Base-by-base conservation (phyloP, 805 yeast genomes). In the Monosporozyma unispora region DNA sequence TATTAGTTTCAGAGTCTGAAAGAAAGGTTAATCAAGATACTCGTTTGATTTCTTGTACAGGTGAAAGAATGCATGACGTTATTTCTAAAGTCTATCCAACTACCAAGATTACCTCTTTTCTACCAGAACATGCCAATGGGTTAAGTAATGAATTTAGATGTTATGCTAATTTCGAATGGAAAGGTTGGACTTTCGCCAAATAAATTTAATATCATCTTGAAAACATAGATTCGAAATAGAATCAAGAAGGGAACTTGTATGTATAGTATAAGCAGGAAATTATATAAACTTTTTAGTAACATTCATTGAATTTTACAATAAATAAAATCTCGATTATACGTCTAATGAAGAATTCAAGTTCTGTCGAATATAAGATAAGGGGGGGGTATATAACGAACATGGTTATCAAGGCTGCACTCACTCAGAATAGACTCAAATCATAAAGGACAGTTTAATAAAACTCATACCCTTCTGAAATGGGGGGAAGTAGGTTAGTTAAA, bases 131-230 rank as follows among this genome's bases (percentile, higher is more conserved):
- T 60, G 82, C 81, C 50, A 85, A 86, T 58, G 95, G 96, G 0
- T 72, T 89, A 52, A 82, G 90, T 60, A 89, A 89, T 62, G 96
- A 89, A 66, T 89, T 87, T 66, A 72, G 86, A 58, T 88, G 96
- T 58, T 89, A 87, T 61, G 87, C 96, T 1, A 75, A 80, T 35
- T 87, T 77, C 57, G 93, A 84, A 62, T 78, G 93, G 51, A 58
- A 65, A 2, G 64, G 73, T 48, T 87, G 96, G 96, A 75, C 70
- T 51, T 83, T 76, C 56, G 60, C 9, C 27, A 29, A 41, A 7
- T 41, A 41, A 14, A 41, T 7, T 8, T 11, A n/a, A 41, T 14
- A 14, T 21, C 12, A 39, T 18, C 40, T 18, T 10, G 14, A 5
- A 14, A 31, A 16, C 8, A 31, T 31, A 31, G 14, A 6, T 31